Evolutionary conservation across 2,329 filamentous ascomycete species (phyloP), one percentile per base, ranked within the genome.

Genomic region (Pseudocercospora fuligena): DNA sequence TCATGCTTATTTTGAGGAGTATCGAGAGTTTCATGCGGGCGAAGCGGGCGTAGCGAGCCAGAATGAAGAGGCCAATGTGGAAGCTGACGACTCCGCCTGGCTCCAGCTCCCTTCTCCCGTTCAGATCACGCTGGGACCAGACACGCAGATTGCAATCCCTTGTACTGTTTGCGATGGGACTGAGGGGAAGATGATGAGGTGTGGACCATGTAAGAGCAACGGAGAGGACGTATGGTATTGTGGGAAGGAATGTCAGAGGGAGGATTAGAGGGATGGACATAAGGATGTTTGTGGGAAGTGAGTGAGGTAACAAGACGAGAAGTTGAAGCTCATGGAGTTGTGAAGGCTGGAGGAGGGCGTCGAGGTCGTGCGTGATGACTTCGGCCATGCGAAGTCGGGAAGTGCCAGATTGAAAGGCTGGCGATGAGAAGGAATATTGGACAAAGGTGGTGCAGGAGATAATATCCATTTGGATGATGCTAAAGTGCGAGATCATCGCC

Each of bases 191-290:
- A 49, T 29, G 27, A 47, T 40, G 59, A 51, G 31, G 5, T 61
- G 57, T 19, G 57, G 40, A 3, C 5, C 14, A 8, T 23, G n/a
- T 23, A 25, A 40, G 9, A 16, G 16, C 2, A 19, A 23, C 1
- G 25, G 59, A 51, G 59, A 33, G 14, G 27, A 19, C 5, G 43
- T 23, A 2, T 51, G 27, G 40, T 61, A 61, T 21, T 61, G 59
- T 61, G 59, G 27, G 1, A 61, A 61, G 12, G 59, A 31, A 3
- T 61, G 59, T 31, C 59, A 61, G 31, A 51, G 12, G 4, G 19
- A 31, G 59, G 40, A 49, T 23, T 61, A 43, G 59, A 29, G 31
- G 21, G 59, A 11, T 14, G 56, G 29, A 23, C 56, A 58, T 40
- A 36, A 58, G 56, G 31, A 58, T n/a, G 31, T 40, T 14, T 58